Base-by-base conservation (phyloP, 176 grass and related monocot species). In the Eragrostis nindensis region DNA sequence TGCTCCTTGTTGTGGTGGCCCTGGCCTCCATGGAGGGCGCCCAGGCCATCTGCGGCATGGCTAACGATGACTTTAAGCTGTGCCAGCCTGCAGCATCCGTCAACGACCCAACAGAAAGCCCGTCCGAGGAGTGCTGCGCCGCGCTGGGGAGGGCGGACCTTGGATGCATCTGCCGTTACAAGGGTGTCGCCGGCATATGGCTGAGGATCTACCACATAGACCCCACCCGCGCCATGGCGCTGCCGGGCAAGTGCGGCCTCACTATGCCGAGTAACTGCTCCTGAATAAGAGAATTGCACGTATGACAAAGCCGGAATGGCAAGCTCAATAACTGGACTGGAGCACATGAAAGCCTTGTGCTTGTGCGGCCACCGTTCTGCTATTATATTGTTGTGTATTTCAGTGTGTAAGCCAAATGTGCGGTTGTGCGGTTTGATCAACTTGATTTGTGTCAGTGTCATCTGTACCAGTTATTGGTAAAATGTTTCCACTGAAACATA, bases 151-250 rank as follows among this genome's bases (percentile, higher is more conserved):
- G 62, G 8, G 92, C 89, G 1, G 87, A 92, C 59, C 85, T 91
- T 0, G 62, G 67, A 1, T 95, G 87, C 75, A 63, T 92, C 52
- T 95, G 89, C 78, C 88, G 74, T 0, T 95, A 95, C 68, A 75
- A 74, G 22, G 78, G 86, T 19, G 76, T 88, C 8, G 50, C 64
- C 11, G 69, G 71, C 39, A 60, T 86, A 17, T 75, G 86, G 71
- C 55, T 95, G 64, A 91, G 87, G 39, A 80, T 86, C 32, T 86
- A 89, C 29, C 87, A 91, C 49, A 92, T 95, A 47, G 77, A 95
- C 48, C 76, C 89, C 6, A 49, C 30, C 42, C 73, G 88, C 9
- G 92, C 92, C 69, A 87, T 92, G 89, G 76, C 86, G 22, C 70
- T 94, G 62, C 62, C 76, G 4, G 76, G 7, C 46, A 79, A 79